Percentiles rank a stretch among this genome's conserved stretches.
Evolutionary conservation across 495 filamentous ascomycete species (phyloP).

Genomic region (Aspergillus bridgeri): DNA sequence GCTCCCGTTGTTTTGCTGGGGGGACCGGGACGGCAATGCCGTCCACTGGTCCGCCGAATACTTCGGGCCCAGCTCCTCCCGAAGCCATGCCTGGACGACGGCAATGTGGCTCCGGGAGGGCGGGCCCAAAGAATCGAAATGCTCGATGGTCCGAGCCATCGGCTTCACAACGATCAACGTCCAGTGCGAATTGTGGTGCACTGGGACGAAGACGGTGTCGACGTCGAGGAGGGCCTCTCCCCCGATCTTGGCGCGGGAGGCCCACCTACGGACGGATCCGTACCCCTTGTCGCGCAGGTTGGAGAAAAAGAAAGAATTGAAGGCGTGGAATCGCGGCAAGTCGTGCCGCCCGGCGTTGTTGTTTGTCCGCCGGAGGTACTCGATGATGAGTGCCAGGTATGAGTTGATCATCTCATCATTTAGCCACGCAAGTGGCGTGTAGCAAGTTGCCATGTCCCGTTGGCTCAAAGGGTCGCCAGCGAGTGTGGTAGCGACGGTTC

Average conservation of each 20-base stretch:
- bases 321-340: conserved; percentile 63
- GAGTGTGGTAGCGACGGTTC: conserved; percentile 41
- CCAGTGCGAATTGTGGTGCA: conserved; percentile 49
- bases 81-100: conserved; percentile 53
- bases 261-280: conserved; percentile 48
- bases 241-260: conserved; percentile 53
- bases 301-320: conserved; percentile 69
- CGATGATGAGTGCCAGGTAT: conserved; percentile 58
- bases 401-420: conserved; percentile 81
- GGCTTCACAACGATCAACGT: conserved; percentile 72
- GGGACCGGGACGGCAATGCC: conserved; percentile 40
- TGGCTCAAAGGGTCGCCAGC: conserved; percentile 55
- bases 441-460: conserved; percentile 62
- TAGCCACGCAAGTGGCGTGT: conserved; percentile 56
- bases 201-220: conserved; percentile 61
- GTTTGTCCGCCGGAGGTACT: conserved; percentile 52
- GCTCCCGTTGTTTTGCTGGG: conserved; percentile 63
- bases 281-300: conserved; percentile 54
- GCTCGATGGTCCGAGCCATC: conserved; percentile 57
- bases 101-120: conserved; percentile 28
- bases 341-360: conserved; percentile 42
- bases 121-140: conserved; percentile 68
- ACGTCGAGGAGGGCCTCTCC: conserved; percentile 51
- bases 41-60: conserved; percentile 65
- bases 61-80: conserved; percentile 50